These are phyloP conservation scores for Periconia digitata DNA, from an alignment of 2,329 filamentous ascomycete genomes.

Conservation along the genomic window DNA sequence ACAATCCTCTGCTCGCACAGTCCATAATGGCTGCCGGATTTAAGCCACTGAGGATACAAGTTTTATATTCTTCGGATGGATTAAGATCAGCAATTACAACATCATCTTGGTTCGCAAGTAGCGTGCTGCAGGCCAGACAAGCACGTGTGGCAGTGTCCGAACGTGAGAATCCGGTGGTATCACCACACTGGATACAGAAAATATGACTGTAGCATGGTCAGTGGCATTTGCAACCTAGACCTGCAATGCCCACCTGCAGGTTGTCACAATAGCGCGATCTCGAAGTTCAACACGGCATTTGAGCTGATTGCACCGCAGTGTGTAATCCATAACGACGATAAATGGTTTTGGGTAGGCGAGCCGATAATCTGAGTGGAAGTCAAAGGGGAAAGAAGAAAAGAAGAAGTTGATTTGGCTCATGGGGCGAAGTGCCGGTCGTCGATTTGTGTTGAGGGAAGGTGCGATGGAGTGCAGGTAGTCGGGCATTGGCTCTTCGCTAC, in stretches of 20 bases:
- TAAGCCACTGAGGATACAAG: constrained; percentile 78
- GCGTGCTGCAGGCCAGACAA: constrained; percentile 76
- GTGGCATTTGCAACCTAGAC: constrained; percentile 10
- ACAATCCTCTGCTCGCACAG: constrained; percentile 75
- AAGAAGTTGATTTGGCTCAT: background rate
- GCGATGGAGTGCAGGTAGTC: too few relatives aligned
- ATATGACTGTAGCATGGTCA: constrained; percentile 62
- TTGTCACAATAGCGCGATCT: constrained; percentile 79
- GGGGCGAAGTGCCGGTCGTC: too few relatives aligned
- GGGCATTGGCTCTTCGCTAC: background rate
- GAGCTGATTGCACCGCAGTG: constrained; percentile 76
- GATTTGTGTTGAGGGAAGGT: background rate
- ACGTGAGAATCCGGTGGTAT: constrained; percentile 62
- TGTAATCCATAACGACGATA: constrained; percentile 66
- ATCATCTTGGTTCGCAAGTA: constrained; percentile 72
- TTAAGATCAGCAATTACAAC: constrained; percentile 71
- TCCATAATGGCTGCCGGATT: constrained; percentile 83
- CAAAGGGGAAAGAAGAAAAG: background rate
- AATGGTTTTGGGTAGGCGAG: background rate
- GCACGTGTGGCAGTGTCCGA: constrained; percentile 55
- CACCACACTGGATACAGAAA: constrained; percentile 77
- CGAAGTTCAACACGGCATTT: constrained; percentile 71
- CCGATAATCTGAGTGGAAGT: background rate
- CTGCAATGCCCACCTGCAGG: constrained; percentile 69
- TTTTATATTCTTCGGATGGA: constrained; percentile 87